A percentile compares a stretch with the other conserved stretches of the same genome.
Evolutionary conservation across 352 stramenopile species (phyloP).

Genomic region (Globisporangium yorkense): DNA sequence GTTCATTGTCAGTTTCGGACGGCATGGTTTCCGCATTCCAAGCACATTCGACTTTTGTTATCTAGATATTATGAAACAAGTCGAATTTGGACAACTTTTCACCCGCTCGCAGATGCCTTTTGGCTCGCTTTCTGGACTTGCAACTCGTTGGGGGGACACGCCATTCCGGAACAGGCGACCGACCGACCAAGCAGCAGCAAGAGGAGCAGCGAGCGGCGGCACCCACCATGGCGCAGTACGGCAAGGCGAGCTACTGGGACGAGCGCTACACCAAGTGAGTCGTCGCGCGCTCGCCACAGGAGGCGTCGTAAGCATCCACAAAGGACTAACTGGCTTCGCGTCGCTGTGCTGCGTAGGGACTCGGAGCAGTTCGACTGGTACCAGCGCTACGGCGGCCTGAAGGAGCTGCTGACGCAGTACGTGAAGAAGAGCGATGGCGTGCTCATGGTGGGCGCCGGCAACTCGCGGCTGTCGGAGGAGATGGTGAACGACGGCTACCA

Average conservation of each 20-base stretch:
- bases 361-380: constrained; percentile 94
- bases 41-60: background rate
- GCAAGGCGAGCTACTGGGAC: constrained; percentile 93
- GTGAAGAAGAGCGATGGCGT: constrained; percentile 93
- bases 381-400: constrained; percentile 89
- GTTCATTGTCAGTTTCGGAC: no score
- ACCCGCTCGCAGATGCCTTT: background rate
- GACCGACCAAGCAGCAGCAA: background rate
- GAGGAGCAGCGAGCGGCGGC: background rate
- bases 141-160: background rate
- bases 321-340: background rate
- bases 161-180: constrained; percentile 5
- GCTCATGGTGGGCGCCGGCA: constrained; percentile 91
- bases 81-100: background rate
- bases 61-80: no score
- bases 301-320: background rate
- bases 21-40: background rate
- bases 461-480: constrained; percentile 93
- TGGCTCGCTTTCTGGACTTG: background rate
- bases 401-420: constrained; percentile 88
- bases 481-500: constrained; percentile 95
- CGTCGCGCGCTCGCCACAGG: background rate
- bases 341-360: constrained; percentile 40
- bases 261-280: constrained; percentile 92
- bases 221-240: constrained; percentile 83